Base-by-base conservation (phyloP, 2,329 filamentous ascomycete species). In the Sporothrix schenckii region DNA sequence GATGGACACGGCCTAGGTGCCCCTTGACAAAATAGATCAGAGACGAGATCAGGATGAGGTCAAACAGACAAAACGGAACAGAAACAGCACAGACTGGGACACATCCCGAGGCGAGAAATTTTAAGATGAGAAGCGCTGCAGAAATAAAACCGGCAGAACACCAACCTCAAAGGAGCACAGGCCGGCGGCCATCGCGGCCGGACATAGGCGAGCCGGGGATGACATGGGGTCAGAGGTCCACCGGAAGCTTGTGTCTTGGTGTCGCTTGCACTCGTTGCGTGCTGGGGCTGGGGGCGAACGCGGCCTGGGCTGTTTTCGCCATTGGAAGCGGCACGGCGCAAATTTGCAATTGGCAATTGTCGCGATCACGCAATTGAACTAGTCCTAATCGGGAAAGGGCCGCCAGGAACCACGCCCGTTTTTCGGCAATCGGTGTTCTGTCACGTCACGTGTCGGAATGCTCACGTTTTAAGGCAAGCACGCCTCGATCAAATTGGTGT, bases 361-460 rank as follows among this genome's bases (percentile, higher is more conserved):
- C 52, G 69, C 68, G 71, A 76, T 74, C 75, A 76, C 75, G 75
- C 74, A 74, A 76, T 76, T 54, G 69, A 49, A 7, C 73, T 73
- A 74, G 52, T 10, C 74, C 39, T 0, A 3, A 63, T 39, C 1
- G 0, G 69, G 72, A 16, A 63, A 56, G 41, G 65, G 24, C 34
- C 0, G 10, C n/a, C 53, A 63, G 68, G 61, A 16, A 58, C 70
- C 34, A 53, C n/a, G 5, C 56, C 58, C 58, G 58, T 47, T 13
- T 47, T 63, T 34, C 71, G 71, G 71, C 69, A 69, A 52, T 70
- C 72, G 72, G 61, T 14, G 47, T 56, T 39, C n/a, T 11, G 52
- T 47, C 53, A 10, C 1, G 66, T 70, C 70, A 73, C 72, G 70
- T 71, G 69, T 16, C n/a, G 34, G 34, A 9, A 34, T 6, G 34